Base-by-base conservation (phyloP, 1,284 basidiomycete genomes). In the Xerocomus subilludens region DNA sequence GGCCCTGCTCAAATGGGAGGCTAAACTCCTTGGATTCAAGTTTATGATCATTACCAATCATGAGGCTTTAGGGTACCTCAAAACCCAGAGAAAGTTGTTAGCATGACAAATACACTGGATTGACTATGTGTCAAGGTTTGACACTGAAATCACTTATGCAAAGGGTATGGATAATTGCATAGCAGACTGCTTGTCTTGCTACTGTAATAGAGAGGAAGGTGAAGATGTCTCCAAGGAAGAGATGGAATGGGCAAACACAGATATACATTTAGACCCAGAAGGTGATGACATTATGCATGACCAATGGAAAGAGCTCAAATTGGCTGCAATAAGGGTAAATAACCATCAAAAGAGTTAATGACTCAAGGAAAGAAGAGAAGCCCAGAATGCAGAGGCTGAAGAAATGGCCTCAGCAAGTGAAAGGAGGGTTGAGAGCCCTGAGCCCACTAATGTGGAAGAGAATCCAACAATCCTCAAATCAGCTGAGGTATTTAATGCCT, bases 1-100 rank as follows among this genome's bases (percentile, higher is more conserved):
- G 23, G 68, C 32, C 6, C 23, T 70, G 30, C 9, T 63, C 10
- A 63, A 63, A 45, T 63, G 62, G 62, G 11, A 63, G 62, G 62
- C 47, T 21, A 63, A 63, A 32, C 62, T 63, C 42, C 62, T 63
- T 10, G 21, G n/a, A 10, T 63, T 63, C 38, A 45, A 63, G 21
- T 63, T 45, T 20, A 63, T 18, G 27, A 63, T 63, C 13, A 10
- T 45, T 2, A 63, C 60, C 4, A 11, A 63, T 63, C 38, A 45
- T 42, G 60, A 63, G n/a, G 38, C 42, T 30, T 30, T 63, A 21
- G 38, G 51, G 5, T 53, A 42, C 32, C 38, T 67, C 27, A 67
- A 42, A 13, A 67, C 51, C 18, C 53, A 67, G 27, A 7, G 38
- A 21, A 45, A 63, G 27, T 20, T 63, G 36, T 63, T 9, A 1